Percentiles rank a stretch among this genome's conserved stretches.
Conservation (phyloP, 2,329 filamentous ascomycete genomes). For the Xylariaceae sp. region DNA sequence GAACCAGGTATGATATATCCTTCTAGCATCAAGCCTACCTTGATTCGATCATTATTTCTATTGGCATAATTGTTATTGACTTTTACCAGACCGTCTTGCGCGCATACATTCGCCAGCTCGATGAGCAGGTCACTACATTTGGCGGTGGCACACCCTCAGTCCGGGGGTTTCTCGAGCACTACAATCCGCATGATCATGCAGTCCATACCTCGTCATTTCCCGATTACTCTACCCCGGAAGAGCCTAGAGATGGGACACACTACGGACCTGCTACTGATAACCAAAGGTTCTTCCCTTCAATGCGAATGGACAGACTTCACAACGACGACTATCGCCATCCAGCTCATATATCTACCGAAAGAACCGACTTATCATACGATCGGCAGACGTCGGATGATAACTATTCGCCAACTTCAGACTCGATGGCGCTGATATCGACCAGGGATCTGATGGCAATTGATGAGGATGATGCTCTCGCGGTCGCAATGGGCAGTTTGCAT, state of each 20-base stretch:
- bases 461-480: slow-evolving; percentile 37
- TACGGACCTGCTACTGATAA: slow-evolving; percentile 32
- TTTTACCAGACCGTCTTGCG: slow-evolving; percentile 50
- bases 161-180: slow-evolving; percentile 48
- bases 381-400: slow-evolving; percentile 37
- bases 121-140: slow-evolving; percentile 43
- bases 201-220: slow-evolving; percentile 27
- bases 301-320: slow-evolving; percentile 36
- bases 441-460: slow-evolving; percentile 50
- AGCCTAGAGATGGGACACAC: slow-evolving; percentile 33
- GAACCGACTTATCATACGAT: slow-evolving; percentile 32
- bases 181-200: slow-evolving; percentile 29
- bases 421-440: slow-evolving; percentile 51
- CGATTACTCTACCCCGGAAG: slow-evolving; percentile 19
- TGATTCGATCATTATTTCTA: background rate
- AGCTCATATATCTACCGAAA: slow-evolving; percentile 18
- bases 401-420: slow-evolving; percentile 26
- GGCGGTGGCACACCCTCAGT: slow-evolving; percentile 46
- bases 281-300: slow-evolving; percentile 39
- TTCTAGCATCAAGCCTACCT: background rate
- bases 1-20: slow-evolving; percentile 48
- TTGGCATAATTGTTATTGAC: background rate
- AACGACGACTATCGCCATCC: slow-evolving; percentile 28
- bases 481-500: slow-evolving; percentile 40
- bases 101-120: slow-evolving; percentile 58